Base-by-base conservation (phyloP, 768 basidiomycete species). In the Rhizopogon vinicolor region DNA sequence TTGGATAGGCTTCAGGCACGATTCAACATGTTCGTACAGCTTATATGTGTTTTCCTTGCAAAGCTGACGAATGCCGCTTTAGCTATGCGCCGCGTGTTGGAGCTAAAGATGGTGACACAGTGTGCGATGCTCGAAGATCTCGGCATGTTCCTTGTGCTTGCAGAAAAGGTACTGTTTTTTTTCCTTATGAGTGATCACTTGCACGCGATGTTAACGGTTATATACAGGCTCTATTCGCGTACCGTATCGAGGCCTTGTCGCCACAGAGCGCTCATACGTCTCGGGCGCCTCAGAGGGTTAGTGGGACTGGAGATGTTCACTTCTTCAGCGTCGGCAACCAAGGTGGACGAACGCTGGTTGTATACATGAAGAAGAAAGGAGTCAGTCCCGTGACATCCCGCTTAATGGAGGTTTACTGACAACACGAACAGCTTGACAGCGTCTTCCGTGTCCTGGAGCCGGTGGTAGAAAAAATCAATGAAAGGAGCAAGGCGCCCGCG, bases 371-470 rank as follows among this genome's bases (percentile, higher is more conserved):
- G 79, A 91, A 90, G 72, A 95, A 95, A 74, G 91, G 91, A 42
- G 84, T 84, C 60, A 37, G 80, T 66, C 3, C 16, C 19, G 8
- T 8, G 13, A 19, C 19, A 62, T 62, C 58, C 65, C 43, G 63
- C 39, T 25, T 46, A n/a, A 7, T 16, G 22, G 2, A 14, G 7
- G 19, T 12, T 44, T 45, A 22, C 40, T 63, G 49, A 57, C 45
- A 22, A 41, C 39, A 2, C 33, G 46, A 35, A 19, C 50, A 85
- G 80, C 77, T 91, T 60, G 92, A 96, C 64, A 94, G 91, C 54
- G 89, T 97, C 49, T 98, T 99, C 82, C 91, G 91, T 52, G 93
- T 96, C 6, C 80, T 99, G n/a, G 96, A 99, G 61, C 96, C 96
- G 3, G 91, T 98, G n/a, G 80, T 85, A 3, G 91, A 87, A 61